These are phyloP conservation scores for Entophlyctis luteolus DNA, from an alignment of 192 early-diverging fungal species.

Conservation along the genomic window DNA sequence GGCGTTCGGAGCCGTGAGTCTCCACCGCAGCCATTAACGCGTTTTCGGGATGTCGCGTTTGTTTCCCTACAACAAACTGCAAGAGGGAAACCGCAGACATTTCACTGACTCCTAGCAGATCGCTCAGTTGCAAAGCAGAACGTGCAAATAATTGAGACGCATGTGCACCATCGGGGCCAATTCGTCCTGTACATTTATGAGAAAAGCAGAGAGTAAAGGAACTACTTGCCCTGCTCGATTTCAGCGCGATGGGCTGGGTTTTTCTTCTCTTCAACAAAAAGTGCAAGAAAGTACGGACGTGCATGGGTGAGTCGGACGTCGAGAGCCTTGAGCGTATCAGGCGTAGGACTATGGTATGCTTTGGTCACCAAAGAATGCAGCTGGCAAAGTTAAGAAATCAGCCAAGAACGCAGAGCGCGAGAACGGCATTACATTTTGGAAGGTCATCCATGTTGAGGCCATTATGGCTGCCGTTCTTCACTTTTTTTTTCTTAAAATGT, in stretches of 20 bases:
- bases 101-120: constrained; percentile 78
- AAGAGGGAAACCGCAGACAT: constrained; percentile 66
- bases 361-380: constrained; percentile 10
- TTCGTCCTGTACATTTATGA: neutral
- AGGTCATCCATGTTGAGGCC: no score
- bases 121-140: constrained; percentile 66
- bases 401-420: no score
- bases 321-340: neutral
- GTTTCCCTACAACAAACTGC: constrained; percentile 12
- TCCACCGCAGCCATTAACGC: constrained; percentile 2
- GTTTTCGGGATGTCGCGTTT: constrained; percentile 9
- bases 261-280: constrained; percentile 6
- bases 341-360: neutral
- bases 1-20: neutral
- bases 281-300: neutral
- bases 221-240: constrained; percentile 7
- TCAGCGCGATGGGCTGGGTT: constrained; percentile 4
- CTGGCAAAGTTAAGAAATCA: no score
- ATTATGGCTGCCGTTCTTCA: no score
- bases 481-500: no score
- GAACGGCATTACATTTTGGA: no score
- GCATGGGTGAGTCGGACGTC: constrained; percentile 5
- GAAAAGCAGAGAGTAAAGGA: neutral
- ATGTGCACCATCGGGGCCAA: constrained; percentile 51
- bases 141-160: no score